Conservation (phyloP, 257 asterid genomes). For the Avicennia marina region DNA sequence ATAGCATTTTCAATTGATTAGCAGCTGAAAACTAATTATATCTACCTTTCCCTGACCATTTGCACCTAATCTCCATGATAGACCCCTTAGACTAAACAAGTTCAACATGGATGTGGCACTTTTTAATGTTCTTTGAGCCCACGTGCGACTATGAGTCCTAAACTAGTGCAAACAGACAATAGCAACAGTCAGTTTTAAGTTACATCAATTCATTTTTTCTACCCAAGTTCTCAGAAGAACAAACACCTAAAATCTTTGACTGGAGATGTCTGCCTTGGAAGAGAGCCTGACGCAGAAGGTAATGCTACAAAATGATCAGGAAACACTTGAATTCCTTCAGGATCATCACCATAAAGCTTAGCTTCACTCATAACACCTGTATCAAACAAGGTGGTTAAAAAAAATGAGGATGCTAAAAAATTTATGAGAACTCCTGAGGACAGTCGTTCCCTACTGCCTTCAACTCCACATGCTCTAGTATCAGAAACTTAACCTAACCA, state of each 20-base stretch:
- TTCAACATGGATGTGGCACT: conserved; percentile 67
- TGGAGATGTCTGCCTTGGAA: conserved; percentile 30
- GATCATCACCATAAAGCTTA: conserved; percentile 69
- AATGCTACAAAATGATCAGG: conserved; percentile 54
- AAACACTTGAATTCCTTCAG: conserved; percentile 51
- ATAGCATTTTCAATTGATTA: conserved; percentile 6
- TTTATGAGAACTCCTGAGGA: too few species aligned
- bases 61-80: conserved; percentile 67
- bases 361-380: conserved; percentile 24
- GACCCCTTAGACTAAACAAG: conserved; percentile 62
- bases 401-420: too few species aligned
- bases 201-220: conserved; percentile 10
- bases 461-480: too few species aligned
- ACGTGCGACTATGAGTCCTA: conserved; percentile 40
- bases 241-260: conserved; percentile 38
- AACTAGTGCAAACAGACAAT: conserved; percentile 34
- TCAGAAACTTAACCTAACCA: background rate
- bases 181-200: conserved; percentile 15
- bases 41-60: conserved; percentile 80
- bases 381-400: conserved; percentile 3
- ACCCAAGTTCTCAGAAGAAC: conserved; percentile 4
- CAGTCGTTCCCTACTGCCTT: too few species aligned
- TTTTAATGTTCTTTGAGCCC: conserved; percentile 42
- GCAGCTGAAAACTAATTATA: background rate
- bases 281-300: conserved; percentile 38